phyloP scores from a whole-genome alignment of 2,329 filamentous ascomycete species.

The Verticillium longisporum region DNA sequence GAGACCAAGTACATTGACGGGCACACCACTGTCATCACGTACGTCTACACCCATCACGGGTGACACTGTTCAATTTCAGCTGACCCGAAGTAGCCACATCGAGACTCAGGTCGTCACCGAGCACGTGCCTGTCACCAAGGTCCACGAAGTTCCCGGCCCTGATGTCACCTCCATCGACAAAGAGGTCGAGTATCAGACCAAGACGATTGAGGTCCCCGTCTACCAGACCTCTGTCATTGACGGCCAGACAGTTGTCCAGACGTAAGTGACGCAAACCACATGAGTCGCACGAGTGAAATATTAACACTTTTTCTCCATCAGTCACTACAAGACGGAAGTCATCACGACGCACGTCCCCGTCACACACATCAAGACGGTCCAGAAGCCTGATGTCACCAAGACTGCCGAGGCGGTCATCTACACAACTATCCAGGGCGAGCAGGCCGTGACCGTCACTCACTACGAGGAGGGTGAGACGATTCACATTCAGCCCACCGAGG shows the following conservation, averaged over 20 bases:
- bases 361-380: constrained; percentile 25
- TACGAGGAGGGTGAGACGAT: constrained; percentile 23
- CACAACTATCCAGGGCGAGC: constrained; percentile 29
- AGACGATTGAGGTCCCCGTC: constrained; percentile 36
- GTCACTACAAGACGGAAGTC: constrained; percentile 21
- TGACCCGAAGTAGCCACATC: constrained; percentile 9
- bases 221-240: constrained; percentile 35
- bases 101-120: constrained; percentile 20
- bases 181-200: constrained; percentile 31
- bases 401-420: constrained; percentile 29
- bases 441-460: constrained; percentile 30
- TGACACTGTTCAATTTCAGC: not conserved
- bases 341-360: constrained; percentile 22
- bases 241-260: constrained; percentile 27
- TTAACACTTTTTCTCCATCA: constrained; percentile 15
- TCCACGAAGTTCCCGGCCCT: constrained; percentile 25
- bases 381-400: constrained; percentile 26
- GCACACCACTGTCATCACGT: constrained; percentile 26
- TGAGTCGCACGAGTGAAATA: constrained; percentile 23
- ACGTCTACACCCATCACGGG: constrained; percentile 20
- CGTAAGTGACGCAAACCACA: constrained; percentile 19
- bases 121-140: constrained; percentile 22
- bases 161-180: constrained; percentile 28
- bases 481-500: constrained; percentile 31
- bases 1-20: constrained; percentile 36